phyloP scores from a whole-genome alignment of 2,329 filamentous ascomycete genomes.

The Trichoderma sp. region DNA sequence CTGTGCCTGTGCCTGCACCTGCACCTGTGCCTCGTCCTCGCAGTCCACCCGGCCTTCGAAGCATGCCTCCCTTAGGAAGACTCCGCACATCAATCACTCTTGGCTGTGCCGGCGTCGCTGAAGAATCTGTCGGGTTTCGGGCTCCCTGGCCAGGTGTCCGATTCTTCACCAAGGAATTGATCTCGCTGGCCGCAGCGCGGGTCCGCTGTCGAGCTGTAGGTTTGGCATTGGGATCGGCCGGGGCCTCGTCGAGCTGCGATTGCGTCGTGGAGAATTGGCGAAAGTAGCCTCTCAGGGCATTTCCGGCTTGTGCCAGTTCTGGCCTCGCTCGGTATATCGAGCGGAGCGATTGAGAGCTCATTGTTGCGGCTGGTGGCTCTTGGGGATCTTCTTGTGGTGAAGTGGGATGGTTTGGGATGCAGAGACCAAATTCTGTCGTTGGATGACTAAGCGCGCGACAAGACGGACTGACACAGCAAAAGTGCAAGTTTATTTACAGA shows the following conservation, averaged over 20 bases:
- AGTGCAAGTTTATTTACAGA: background rate
- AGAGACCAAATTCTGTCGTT: slow-evolving; percentile 22
- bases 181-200: slow-evolving; percentile 38
- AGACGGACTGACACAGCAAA: background rate
- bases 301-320: slow-evolving; percentile 36
- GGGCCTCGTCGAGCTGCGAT: slow-evolving; percentile 34
- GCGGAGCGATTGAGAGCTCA: slow-evolving; percentile 43
- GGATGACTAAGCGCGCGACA: slow-evolving; percentile 6
- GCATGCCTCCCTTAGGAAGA: slow-evolving; percentile 36
- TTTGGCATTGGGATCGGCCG: slow-evolving; percentile 20
- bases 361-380: slow-evolving; percentile 30
- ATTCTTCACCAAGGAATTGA: slow-evolving; percentile 34
- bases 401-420: background rate
- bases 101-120: slow-evolving; percentile 27
- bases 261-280: slow-evolving; percentile 44
- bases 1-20: background rate
- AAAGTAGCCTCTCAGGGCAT: slow-evolving; percentile 37
- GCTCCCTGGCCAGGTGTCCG: slow-evolving; percentile 19
- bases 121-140: background rate
- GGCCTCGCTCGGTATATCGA: slow-evolving; percentile 40
- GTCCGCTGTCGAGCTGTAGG: slow-evolving; percentile 35
- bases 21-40: slow-evolving; percentile 24
- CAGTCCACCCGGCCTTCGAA: slow-evolving; percentile 31
- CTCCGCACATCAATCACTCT: slow-evolving; percentile 44
- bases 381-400: background rate